Base-by-base conservation (phyloP, 306 rosid species). In the Potentilla sterilis region DNA sequence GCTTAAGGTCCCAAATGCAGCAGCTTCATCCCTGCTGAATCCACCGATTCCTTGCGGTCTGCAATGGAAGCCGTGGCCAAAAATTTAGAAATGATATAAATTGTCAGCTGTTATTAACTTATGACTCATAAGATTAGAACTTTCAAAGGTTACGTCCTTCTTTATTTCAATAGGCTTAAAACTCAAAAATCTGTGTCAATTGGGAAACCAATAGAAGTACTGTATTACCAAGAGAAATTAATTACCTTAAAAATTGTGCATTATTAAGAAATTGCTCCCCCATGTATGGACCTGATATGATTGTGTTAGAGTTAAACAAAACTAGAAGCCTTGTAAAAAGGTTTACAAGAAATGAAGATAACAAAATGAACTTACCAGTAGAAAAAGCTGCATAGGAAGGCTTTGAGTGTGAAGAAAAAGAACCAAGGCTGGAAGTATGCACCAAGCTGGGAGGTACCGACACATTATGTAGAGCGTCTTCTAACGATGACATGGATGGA, bases 281-380 rank as follows among this genome's bases (percentile, higher is more conserved):
- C 77, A 51, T 77, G 81, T 74, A 75, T 9, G 75, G 22, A 77
- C 89, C 97, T 95, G 88, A 80, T 67, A 85, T 40, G 72, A 79
- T 79, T 61, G 71, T 76, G 41, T 52, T 44, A 68, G 54, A 72
- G 71, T 73, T 70, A 63, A 65, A 11, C 68, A 75, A 75, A 77
- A 75, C 21, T n/a, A 54, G 72, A 76, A 41, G 3, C 21, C 55
- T 68, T 32, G 69, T 69, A 9, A 40, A 67, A 42, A 44, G 72
- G 71, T 0, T 71, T 44, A 69, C 46, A 80, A 54, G 48, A 55
- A 79, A 80, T 21, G 51, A 85, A 49, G 79, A 70, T 63, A 70
- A 74, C 48, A 77, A 78, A 47, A 61, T 2, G 81, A 52, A 71
- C 41, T 48, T 90, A 92, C 96, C 81, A 67, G 72, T 46, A 72